Evolutionary conservation across 805 yeast species (phyloP).

Genomic region (Wickerhamiella occidentalis): DNA sequence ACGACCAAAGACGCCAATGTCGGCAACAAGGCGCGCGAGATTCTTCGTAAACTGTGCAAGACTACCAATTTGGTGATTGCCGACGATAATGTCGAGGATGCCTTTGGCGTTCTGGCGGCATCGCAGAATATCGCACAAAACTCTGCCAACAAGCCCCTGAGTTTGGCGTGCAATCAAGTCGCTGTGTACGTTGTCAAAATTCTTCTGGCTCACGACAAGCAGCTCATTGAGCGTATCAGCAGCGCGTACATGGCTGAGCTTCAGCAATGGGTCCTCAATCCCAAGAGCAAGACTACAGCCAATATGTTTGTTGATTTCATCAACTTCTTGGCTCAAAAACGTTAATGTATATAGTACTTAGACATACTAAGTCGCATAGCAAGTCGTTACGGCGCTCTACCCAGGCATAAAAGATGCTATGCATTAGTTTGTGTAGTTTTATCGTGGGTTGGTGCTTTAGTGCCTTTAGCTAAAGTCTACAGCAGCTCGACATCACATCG

Average conservation of each 20-base stretch:
- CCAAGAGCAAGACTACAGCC: conserved; percentile 38
- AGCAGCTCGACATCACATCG: no score
- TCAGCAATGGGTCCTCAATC: conserved; percentile 46
- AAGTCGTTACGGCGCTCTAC: no score
- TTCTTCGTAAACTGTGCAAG: conserved; percentile 36
- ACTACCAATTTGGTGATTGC: conserved; percentile 15
- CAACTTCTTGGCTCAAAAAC: conserved; percentile 57
- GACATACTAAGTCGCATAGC: not conserved
- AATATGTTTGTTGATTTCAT: conserved; percentile 61
- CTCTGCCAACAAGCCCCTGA: conserved; percentile 38
- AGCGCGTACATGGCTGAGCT: conserved; percentile 46
- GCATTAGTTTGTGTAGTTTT: no score
- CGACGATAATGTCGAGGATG: conserved; percentile 16
- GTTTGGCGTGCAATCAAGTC: conserved; percentile 50
- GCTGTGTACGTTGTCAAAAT: conserved; percentile 54
- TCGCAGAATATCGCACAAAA: conserved; percentile 31
- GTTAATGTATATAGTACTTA: conserved; percentile 6
- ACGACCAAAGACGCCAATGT: conserved; percentile 57
- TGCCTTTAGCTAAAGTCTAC: no score
- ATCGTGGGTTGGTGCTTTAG: no score
- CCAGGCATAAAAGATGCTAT: no score
- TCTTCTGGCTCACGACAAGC: conserved; percentile 28
- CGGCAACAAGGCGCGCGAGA: conserved; percentile 63
- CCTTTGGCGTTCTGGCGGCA: conserved; percentile 24
- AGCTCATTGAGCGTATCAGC: conserved; percentile 34